Evolutionary conservation across 441 rosid genomes (phyloP), one percentile per base, ranked within the genome.

Genomic region (Pelargonium cotyledonis): DNA sequence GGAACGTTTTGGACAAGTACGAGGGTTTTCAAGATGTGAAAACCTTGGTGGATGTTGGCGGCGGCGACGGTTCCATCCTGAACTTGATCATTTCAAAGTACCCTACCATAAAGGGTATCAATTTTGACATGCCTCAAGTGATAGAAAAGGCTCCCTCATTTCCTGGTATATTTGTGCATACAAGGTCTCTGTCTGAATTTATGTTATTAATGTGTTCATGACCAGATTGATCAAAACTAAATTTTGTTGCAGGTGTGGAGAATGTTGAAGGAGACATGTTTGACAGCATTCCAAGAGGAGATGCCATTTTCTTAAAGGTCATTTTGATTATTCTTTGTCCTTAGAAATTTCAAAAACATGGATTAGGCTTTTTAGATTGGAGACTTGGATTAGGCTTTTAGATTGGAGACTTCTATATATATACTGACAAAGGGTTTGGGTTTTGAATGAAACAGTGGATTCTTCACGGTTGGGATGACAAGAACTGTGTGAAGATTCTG

Each of bases 401-500:
- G n/a, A n/a, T n/a, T n/a, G n/a, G n/a, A n/a, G n/a, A n/a, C n/a
- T n/a, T n/a, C n/a, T n/a, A 46, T 8, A 1, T 2, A 46, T 46
- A 8, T 8, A 2, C 3, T 10, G 51, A 12, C 12, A 8, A 46
- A 46, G 11, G 51, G 51, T 1, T 10, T 12, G 2, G 2, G 3
- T 10, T 12, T 8, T 8, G 11, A 46, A 46, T 46, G 14, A 46
- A 7, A 14, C 6, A 57, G 19, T 57, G 14, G 14, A 16, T 57
- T 0, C 21, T 57, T 19, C 62, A 14, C n/a, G 62, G n/a, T 57
- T 57, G 21, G 19, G 76, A 72, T 7, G 83, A 80, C 4, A 77
- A 76, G 51, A 65, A 73, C 3, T 80, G 83, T 0, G 12, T 77
- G 4, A 77, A 73, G 40, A 15, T 73, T 0, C 26, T 77, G 53